Conservation (phyloP, 139 green algal genomes). For the Auxenochlorella pyrenoidosa region DNA sequence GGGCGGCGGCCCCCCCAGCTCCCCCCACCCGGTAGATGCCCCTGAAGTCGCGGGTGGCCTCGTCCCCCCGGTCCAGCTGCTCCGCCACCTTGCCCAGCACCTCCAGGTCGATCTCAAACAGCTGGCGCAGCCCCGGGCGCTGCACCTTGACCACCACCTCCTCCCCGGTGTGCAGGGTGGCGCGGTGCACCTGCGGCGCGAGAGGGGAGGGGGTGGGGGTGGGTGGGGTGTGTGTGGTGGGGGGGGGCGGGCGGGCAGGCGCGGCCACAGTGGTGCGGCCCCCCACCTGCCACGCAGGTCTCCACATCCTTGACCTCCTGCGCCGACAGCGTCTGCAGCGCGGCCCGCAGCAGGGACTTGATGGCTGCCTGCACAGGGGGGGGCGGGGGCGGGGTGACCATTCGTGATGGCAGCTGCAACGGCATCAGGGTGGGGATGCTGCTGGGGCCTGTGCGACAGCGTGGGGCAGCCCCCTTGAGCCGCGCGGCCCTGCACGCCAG, state of each 20-base stretch:
- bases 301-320: conserved; percentile 80
- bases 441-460: too few species aligned
- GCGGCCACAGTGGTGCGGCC: too few species aligned
- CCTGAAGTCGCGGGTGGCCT: conserved; percentile 55
- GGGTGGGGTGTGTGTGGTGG: background rate
- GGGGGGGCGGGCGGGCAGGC: background rate
- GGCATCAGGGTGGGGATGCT: too few species aligned
- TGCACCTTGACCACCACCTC: conserved; percentile 98
- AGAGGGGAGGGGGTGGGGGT: background rate
- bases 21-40: conserved; percentile 55
- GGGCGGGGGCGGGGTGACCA: too few species aligned
- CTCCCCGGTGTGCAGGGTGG: conserved; percentile 77
- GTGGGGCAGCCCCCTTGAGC: too few species aligned
- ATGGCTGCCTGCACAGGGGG: conserved; percentile 39
- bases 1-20: background rate
- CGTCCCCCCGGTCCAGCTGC: conserved; percentile 60
- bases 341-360: conserved; percentile 55
- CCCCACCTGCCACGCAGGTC: conserved; percentile 53
- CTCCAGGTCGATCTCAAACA: conserved; percentile 98
- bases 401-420: too few species aligned
- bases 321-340: background rate
- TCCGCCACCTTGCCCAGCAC: conserved; percentile 97
- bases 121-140: conserved; percentile 92
- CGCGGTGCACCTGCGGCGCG: conserved; percentile 84
- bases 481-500: too few species aligned